A percentile compares a stretch with the other conserved stretches of the same genome.
These are phyloP conservation scores for Ophiosphaerella herpotricha DNA, from an alignment of 2,329 filamentous ascomycete genomes.

Conservation along the genomic window DNA sequence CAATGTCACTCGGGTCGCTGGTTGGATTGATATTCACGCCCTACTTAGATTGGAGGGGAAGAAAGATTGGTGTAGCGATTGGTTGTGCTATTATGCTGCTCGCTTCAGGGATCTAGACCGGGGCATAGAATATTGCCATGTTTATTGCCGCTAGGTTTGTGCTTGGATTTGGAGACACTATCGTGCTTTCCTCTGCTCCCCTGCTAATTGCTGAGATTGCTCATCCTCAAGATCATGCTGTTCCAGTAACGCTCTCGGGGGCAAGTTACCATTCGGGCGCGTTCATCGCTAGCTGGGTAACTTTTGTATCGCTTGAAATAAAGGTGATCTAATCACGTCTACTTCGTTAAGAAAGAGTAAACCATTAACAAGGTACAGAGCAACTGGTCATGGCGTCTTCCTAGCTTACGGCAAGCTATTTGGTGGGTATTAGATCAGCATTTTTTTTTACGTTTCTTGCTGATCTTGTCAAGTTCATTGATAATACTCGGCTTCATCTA, in stretches of 20 bases:
- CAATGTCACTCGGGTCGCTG: constrained; percentile 21
- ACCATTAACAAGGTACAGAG: constrained; percentile 25
- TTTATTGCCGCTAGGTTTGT: constrained; percentile 34
- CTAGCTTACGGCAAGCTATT: constrained; percentile 55
- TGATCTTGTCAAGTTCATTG: constrained; percentile 49
- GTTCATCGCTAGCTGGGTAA: constrained; percentile 40
- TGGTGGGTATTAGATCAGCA: constrained; percentile 51
- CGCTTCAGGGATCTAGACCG: constrained; percentile 29
- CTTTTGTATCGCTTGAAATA: constrained; percentile 15
- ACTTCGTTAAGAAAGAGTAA: not conserved
- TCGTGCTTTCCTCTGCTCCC: constrained; percentile 30
- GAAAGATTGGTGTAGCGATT: constrained; percentile 30
- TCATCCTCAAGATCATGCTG: constrained; percentile 40
- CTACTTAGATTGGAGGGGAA: constrained; percentile 29
- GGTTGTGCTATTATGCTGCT: constrained; percentile 35
- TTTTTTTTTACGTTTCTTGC: constrained; percentile 48
- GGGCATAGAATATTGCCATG: constrained; percentile 33
- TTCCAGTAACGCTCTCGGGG: constrained; percentile 35
- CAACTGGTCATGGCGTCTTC: constrained; percentile 57
- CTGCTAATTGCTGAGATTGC: constrained; percentile 52
- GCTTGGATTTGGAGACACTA: constrained; percentile 33
- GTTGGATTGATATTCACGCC: constrained; percentile 24
- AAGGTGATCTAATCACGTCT: not conserved
- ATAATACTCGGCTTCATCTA: constrained; percentile 45
- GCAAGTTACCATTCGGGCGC: constrained; percentile 46